Conservation (phyloP, 495 filamentous ascomycete species). For the Venustampulla echinocandica region DNA sequence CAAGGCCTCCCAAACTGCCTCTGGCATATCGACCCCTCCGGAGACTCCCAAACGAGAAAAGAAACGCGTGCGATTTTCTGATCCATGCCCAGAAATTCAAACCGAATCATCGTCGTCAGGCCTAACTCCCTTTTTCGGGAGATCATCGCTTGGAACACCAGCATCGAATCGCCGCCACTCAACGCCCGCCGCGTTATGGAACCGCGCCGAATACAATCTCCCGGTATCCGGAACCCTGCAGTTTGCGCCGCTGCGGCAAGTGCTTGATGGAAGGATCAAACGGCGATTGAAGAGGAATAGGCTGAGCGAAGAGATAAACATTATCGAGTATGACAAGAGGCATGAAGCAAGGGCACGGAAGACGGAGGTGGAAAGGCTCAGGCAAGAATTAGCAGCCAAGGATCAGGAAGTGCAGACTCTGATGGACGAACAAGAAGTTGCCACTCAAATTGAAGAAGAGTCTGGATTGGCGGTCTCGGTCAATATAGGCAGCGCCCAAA, state of each 20-base stretch:
- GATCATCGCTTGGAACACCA: slow-evolving; percentile 45
- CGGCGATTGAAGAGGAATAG: slow-evolving; percentile 62
- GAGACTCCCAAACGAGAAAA: slow-evolving; percentile 30
- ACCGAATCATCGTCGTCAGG: slow-evolving; percentile 45
- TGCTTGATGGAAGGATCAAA: slow-evolving; percentile 61
- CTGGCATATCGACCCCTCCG: slow-evolving; percentile 22
- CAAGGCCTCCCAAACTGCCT: background rate
- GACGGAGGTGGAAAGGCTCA: slow-evolving; percentile 39
- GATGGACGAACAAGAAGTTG: slow-evolving; percentile 20
- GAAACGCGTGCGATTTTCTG: slow-evolving; percentile 66
- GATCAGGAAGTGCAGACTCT: slow-evolving; percentile 37
- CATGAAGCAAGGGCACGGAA: slow-evolving; percentile 29
- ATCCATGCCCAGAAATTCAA: slow-evolving; percentile 46
- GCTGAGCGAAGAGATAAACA: slow-evolving; percentile 67
- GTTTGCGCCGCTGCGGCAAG: slow-evolving; percentile 60
- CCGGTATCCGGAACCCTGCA: slow-evolving; percentile 36
- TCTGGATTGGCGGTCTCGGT: slow-evolving; percentile 9
- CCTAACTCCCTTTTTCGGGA: slow-evolving; percentile 57
- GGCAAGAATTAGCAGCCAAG: slow-evolving; percentile 42
- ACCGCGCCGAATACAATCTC: slow-evolving; percentile 16
- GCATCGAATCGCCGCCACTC: slow-evolving; percentile 38
- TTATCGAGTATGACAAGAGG: slow-evolving; percentile 49
- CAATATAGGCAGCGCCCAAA: slow-evolving; percentile 5
- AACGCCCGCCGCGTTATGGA: slow-evolving; percentile 23
- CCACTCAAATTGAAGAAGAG: slow-evolving; percentile 20